Conservation (phyloP, 257 asterid species). For the Cruciata laevipes region DNA sequence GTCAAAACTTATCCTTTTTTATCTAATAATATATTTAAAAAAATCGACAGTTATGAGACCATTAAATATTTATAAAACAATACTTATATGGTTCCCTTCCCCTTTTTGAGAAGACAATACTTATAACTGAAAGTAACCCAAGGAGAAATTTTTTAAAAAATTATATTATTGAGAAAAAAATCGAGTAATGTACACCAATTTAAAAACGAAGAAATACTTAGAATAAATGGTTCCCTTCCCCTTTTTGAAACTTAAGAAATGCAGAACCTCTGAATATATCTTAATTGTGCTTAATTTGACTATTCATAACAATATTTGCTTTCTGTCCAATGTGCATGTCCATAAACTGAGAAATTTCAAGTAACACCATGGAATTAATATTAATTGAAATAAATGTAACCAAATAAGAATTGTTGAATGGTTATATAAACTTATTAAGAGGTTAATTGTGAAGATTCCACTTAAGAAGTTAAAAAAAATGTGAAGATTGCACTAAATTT, state of each 20-base stretch:
- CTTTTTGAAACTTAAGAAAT: too few relatives aligned
- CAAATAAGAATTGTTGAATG: not conserved
- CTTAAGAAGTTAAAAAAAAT: too few relatives aligned
- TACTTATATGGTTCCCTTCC: too few relatives aligned
- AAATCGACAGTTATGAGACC: not conserved
- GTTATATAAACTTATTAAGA: not conserved
- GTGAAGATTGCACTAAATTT: not conserved
- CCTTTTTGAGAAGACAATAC: not conserved
- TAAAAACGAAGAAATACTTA: not conserved
- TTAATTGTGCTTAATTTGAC: too few relatives aligned
- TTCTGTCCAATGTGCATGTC: not conserved
- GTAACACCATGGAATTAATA: not conserved
- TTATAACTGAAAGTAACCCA: not conserved
- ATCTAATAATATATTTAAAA: not conserved
- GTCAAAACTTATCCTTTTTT: not conserved
- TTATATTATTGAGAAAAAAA: not conserved
- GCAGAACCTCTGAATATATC: too few relatives aligned
- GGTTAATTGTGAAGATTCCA: not conserved
- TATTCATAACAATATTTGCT: conserved; percentile 6
- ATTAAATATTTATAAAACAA: too few relatives aligned
- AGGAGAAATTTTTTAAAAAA: too few relatives aligned
- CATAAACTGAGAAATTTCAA: not conserved
- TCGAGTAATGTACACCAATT: not conserved
- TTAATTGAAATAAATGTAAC: not conserved
- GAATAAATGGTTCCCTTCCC: not conserved